Conservation (phyloP, 345 rosid species). For the Excoecaria agallocha region DNA sequence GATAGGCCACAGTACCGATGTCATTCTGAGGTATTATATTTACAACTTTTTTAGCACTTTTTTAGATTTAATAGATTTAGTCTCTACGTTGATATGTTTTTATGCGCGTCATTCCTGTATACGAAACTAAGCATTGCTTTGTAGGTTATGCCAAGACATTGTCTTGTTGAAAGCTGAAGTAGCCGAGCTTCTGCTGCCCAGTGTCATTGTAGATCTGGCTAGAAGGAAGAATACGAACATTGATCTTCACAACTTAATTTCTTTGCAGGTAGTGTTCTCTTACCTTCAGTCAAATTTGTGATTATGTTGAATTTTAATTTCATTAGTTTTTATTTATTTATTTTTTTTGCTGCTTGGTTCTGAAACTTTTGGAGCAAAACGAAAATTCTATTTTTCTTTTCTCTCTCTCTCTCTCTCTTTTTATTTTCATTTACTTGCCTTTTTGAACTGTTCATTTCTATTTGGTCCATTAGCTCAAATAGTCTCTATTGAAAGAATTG, state of each 20-base stretch:
- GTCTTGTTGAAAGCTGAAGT: constrained; percentile 78
- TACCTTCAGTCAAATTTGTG: not conserved
- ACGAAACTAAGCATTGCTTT: constrained; percentile 8
- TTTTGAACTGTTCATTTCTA: not conserved
- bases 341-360: not conserved
- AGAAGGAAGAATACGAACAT: constrained; percentile 49
- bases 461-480: not conserved
- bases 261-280: constrained; percentile 54
- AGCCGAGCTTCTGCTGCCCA: constrained; percentile 82
- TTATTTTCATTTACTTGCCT: not conserved
- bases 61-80: constrained; percentile 6
- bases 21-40: constrained; percentile 60
- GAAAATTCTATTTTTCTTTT: not conserved
- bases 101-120: not conserved
- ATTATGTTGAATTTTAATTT: not conserved
- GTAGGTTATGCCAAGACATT: constrained; percentile 87
- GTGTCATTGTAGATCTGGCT: constrained; percentile 70
- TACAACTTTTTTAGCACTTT: not conserved
- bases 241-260: constrained; percentile 54
- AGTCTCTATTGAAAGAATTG: not conserved
- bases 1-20: constrained; percentile 68
- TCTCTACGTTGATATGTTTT: not conserved
- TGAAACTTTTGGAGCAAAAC: no score
- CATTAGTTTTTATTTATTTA: constrained; percentile 1
- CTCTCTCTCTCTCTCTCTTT: no score